These are phyloP conservation scores for Yamadazyma laniorum DNA, from an alignment of 805 yeast genomes.

Conservation along the genomic window DNA sequence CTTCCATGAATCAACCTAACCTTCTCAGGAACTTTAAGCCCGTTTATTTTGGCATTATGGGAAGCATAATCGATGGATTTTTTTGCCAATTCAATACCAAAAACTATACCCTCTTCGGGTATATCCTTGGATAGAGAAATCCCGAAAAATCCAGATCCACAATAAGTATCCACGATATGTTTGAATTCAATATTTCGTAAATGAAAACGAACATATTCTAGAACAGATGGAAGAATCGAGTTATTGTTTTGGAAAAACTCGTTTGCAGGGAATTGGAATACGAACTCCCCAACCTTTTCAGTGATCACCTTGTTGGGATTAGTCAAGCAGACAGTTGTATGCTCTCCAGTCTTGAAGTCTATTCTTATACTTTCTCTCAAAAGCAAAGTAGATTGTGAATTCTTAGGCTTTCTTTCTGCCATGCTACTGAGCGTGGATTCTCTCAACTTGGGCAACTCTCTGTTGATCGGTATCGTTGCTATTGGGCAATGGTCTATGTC, in stretches of 20 bases:
- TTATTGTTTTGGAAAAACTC: slow-evolving; percentile 44
- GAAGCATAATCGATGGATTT: slow-evolving; percentile 34
- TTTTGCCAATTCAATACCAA: slow-evolving; percentile 41
- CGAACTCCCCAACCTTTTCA: slow-evolving; percentile 32
- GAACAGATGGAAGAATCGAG: slow-evolving; percentile 32
- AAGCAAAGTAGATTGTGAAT: slow-evolving; percentile 16
- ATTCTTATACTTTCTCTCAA: slow-evolving; percentile 35
- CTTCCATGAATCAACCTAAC: slow-evolving; percentile 36
- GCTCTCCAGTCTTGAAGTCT: slow-evolving; percentile 30
- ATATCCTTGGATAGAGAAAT: slow-evolving; percentile 31
- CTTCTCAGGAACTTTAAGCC: slow-evolving; percentile 25
- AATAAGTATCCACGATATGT: slow-evolving; percentile 42
- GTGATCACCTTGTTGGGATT: slow-evolving; percentile 29
- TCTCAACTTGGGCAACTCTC: slow-evolving; percentile 18
- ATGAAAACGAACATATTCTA: slow-evolving; percentile 29
- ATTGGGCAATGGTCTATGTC: slow-evolving; percentile 40
- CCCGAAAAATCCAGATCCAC: slow-evolving; percentile 48
- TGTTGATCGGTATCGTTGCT: slow-evolving; percentile 32
- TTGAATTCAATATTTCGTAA: slow-evolving; percentile 16
- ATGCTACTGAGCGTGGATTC: slow-evolving; percentile 9
- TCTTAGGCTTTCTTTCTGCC: slow-evolving; percentile 4
- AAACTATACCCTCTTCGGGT: slow-evolving; percentile 29
- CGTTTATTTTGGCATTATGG: slow-evolving; percentile 40
- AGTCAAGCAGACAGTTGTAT: slow-evolving; percentile 23
- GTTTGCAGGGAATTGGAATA: slow-evolving; percentile 38